Evolutionary conservation across 768 basidiomycete genomes (phyloP).

Genomic region (Coprinellus aureogranulatus): DNA sequence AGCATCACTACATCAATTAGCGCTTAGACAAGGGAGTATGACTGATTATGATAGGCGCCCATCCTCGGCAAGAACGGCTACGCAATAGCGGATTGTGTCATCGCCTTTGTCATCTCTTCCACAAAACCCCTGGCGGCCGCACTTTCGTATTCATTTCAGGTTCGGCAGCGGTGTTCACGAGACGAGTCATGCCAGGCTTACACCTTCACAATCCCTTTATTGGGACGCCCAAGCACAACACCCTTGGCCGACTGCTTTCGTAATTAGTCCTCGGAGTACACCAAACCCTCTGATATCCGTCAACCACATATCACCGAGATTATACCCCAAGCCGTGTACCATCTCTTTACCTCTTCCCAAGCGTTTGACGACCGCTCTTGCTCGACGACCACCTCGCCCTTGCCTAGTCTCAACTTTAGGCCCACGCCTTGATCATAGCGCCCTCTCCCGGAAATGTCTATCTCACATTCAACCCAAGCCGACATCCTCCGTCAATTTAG

Average conservation of each 20-base stretch:
- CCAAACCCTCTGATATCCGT: too few relatives aligned
- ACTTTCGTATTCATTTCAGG: not conserved
- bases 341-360: too few relatives aligned
- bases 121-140: not conserved
- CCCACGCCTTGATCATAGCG: too few relatives aligned
- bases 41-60: not conserved
- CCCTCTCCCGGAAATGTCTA: not conserved
- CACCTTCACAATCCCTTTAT: too few relatives aligned
- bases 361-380: not conserved
- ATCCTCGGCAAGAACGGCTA: not conserved
- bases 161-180: not conserved
- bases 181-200: not conserved
- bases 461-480: conserved; percentile 14
- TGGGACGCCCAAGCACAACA: too few relatives aligned
- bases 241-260: too few relatives aligned
- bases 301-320: too few relatives aligned
- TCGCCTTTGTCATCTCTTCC: not conserved
- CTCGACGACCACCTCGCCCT: not conserved
- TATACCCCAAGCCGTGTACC: too few relatives aligned
- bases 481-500: conserved; percentile 52
- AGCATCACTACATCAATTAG: too few relatives aligned
- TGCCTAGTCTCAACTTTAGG: not conserved
- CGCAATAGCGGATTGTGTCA: not conserved
- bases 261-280: too few relatives aligned
- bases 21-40: too few relatives aligned